Base-by-base conservation (phyloP, 371 early-diverging fungal genomes). In the Rozella allomycis region DNA sequence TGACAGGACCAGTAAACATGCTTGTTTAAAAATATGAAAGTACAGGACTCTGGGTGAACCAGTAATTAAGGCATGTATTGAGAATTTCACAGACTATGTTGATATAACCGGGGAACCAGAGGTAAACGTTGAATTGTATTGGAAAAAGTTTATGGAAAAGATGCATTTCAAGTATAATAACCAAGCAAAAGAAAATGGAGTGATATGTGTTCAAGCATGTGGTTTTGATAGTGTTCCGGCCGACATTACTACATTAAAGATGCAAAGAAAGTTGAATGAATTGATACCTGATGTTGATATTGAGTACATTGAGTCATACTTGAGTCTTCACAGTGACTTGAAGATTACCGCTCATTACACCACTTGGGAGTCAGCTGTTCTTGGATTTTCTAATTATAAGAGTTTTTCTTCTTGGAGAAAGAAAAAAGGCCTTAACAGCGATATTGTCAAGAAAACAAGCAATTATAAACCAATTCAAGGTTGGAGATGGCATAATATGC, bases 191-290 rank as follows among this genome's bases (percentile, higher is more conserved):
- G 50, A 50, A 20, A 68, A 65, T 18, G 53, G 62, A 17, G 61
- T 76, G 3, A 51, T 67, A 31, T 64, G 90, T 35, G 74, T 84
- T 2, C 73, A 84, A 18, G 52, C 63, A 3, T 85, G 85, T 50
- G 91, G 90, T 0, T 87, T 90, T 52, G 88, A 91, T 49, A 81
- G 80, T 16, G 58, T 91, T 7, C 79, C 81, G 0, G 62, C 73
- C 11, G 82, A 82, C 37, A 42, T 83, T 6, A 77, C 78, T 18
- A 58, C 55, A 23, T 52, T 55, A 25, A 58, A 63, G 64, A n/a
- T n/a, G 32, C 37, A 27, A 37, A 42, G 11, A 7, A 20, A 30
- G 8, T 20, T 18, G 6, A 14, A 10, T 31, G 23, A 26, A 26
- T 4, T 16, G 18, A 12, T 9, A 34, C 14, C 3, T 12, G 33